Evolutionary conservation across 306 rosid genomes (phyloP), one percentile per base, ranked within the genome.

Genomic region (Mimosa pudica): DNA sequence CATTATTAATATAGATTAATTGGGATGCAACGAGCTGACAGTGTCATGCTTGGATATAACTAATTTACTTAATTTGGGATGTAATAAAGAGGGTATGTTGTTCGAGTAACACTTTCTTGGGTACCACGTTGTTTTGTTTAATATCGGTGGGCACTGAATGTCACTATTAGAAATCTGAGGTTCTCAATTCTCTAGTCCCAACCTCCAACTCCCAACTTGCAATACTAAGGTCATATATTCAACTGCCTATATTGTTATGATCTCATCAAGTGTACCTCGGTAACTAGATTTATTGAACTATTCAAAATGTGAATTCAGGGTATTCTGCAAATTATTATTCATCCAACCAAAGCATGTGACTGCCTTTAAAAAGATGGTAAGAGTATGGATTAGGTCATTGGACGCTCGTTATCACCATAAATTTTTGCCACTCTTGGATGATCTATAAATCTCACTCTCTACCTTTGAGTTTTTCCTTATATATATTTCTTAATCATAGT

Each of bases 301-400:
- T 41, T 17, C 51, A 35, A 48, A 41, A 14, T 36, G 17, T n/a
- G 17, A 71, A n/a, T 74, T 33, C 49, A 62, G 48, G 70, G 58
- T n/a, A 58, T 57, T 73, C 16, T 47, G 46, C 13, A 68, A 7
- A 55, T 36, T 38, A 17, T 63, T 38, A 16, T 65, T n/a, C 30
- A 67, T 78, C 86, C 81, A 77, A 64, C 81, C 85, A 63, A 52
- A 46, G 76, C 89, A 83, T 80, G 89, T 83, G 87, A 18, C 4
- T 36, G 81, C 79, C 73, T 83, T 80, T 45, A 83, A 80, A 52
- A 74, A 24, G 44, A 54, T 13, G 64, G 73, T 68, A 48, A 55
- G 78, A 71, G 76, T 80, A 54, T 49, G 76, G 63, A 74, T 77
- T 83, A 54, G 79, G 70, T 70, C 77, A 70, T 33, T 80, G 83